Evolutionary conservation across 257 asterid species (phyloP).

Genomic region (Schizonepeta tenuifolia): DNA sequence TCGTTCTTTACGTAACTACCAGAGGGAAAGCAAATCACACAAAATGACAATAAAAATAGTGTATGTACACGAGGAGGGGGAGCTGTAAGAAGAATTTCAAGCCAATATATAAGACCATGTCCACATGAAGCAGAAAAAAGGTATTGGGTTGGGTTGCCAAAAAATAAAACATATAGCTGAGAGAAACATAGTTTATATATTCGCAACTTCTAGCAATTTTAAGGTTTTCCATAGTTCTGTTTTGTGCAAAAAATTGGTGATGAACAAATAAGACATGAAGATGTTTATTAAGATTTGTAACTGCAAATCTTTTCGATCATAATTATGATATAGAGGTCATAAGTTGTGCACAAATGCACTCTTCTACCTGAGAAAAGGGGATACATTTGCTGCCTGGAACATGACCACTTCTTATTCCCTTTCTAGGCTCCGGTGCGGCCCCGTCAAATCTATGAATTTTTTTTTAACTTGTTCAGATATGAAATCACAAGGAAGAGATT

Average conservation of each 20-base stretch:
- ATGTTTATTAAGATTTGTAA: not conserved
- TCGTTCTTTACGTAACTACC: not conserved
- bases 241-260: not conserved
- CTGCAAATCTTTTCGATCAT: not conserved
- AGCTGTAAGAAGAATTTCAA: not conserved
- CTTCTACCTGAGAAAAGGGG: slow-evolving; percentile 83
- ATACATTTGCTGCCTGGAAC: slow-evolving; percentile 95
- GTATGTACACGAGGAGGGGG: too few relatives aligned
- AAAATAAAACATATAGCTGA: not conserved
- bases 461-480: not conserved
- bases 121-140: not conserved
- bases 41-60: not conserved
- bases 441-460: slow-evolving; percentile 72
- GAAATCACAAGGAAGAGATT: not conserved
- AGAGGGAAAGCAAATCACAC: not conserved
- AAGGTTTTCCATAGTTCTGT: not conserved
- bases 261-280: not conserved
- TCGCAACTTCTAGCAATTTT: not conserved
- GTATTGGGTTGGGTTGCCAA: not conserved
- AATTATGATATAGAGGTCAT: slow-evolving; percentile 2
- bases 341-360: not conserved
- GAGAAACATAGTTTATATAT: not conserved
- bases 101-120: not conserved
- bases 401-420: slow-evolving; percentile 92
- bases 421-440: slow-evolving; percentile 92